Evolutionary conservation across 1,284 basidiomycete species (phyloP), one percentile per base, ranked within the genome.

Genomic region (Irpex sp.): DNA sequence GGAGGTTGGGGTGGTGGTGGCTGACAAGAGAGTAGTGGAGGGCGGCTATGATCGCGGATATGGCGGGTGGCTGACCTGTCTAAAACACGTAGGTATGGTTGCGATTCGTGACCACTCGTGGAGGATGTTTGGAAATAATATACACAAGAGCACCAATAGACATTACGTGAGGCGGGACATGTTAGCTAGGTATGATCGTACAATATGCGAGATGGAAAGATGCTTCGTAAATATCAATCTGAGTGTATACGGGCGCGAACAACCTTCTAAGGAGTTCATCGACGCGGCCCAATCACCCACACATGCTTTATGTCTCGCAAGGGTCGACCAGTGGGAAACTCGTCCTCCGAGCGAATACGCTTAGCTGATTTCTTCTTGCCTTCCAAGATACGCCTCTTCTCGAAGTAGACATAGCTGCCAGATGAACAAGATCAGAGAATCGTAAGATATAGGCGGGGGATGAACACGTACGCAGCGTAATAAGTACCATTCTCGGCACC

Each of bases 361-460:
- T 78, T 80, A 15, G 76, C 64, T 1, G 78, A 78, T 68, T 81
- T 82, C 73, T 81, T 81, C 73, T 82, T 83, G n/a, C 78, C 80
- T 58, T 80, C 76, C 0, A 76, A 68, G 65, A 82, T 79, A 48
- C 80, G 74, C 40, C 77, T 71, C 69, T 82, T 82, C 66, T 83
- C 82, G 58, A 83, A 83, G 74, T 82, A 83, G 19, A 79, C 72
- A 65, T 81, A 82, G 44, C 79, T 81, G 62, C 11, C 40, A 58
- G 58, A 2, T 49, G 58, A 59, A 34, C 31, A 47, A 15, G 40
- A 58, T 61, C 37, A 57, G 40, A n/a, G 9, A 26, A 40, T n/a
- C 13, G 17, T 49, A 7, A 17, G 34, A 34, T 62, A 37, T 19
- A n/a, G 58, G 3, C 5, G 31, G 38, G 49, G 17, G n/a, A 58